Base-by-base conservation (phyloP, 345 rosid genomes). In the Eucalyptus globulus region DNA sequence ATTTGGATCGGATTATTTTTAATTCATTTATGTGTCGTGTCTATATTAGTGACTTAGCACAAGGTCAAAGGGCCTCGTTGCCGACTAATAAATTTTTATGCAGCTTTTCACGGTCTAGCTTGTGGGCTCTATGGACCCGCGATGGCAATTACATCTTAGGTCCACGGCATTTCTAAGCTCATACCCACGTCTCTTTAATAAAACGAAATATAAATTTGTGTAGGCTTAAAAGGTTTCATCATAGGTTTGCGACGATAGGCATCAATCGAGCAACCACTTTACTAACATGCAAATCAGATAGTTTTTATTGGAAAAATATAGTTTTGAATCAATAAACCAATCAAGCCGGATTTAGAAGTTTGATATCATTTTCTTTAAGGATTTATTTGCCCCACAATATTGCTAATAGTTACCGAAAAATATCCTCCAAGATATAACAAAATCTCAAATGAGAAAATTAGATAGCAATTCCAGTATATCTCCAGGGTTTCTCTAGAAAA, bases 331-430 rank as follows among this genome's bases (percentile, higher is more conserved):
- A 53, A 53, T 21, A 53, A 4, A 53, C 5, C 58, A 1, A 53
- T 53, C 58, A 53, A 53, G 11, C 8, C 0, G 2, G 0, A 53
- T 1, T 53, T 53, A 53, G 11, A 53, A 9, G 0, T 53, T 5
- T 21, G 11, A 21, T 53, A 8, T 53, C 5, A 0, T 0, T 53
- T 53, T 53, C 2, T 53, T 53, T 53, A 53, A 53, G 5, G 0
- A 53, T 53, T 21, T 53, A 53, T 53, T 19, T 53, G 5, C 5
- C 11, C 5, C 26, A 53, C 2, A 21, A 53, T 53, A 19, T 53
- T 8, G 0, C 5, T 21, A 53, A 21, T 53, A 5, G 58, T 53
- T 5, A 53, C 26, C 0, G 1, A 21, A 5, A 8, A 53, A 53
- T 53, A 53, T 53, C 5, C 2, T 21, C 11, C 26, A 21, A 53